phyloP scores from a whole-genome alignment of 23 red algal species.

The Agarophyton chilense region DNA sequence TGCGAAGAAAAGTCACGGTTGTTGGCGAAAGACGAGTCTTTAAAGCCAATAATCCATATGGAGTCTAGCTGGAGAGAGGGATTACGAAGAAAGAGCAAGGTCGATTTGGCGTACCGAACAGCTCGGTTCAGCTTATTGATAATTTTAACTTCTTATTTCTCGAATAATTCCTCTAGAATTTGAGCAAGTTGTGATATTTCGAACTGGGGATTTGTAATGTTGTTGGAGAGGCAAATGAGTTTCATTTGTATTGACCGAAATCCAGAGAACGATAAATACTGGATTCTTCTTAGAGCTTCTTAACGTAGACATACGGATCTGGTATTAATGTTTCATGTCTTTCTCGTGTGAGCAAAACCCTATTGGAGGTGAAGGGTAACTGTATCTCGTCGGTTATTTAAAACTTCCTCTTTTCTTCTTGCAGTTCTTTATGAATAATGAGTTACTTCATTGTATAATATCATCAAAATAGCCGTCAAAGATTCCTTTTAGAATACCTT shows the following conservation, averaged over 20 bases:
- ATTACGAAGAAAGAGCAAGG: neutral
- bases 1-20: constrained; percentile 30
- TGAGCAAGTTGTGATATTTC: constrained; percentile 49
- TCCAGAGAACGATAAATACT: neutral
- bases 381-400: constrained; percentile 27
- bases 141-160: neutral
- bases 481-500: too few species aligned
- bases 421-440: neutral
- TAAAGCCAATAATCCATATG: constrained; percentile 19
- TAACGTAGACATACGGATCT: constrained; percentile 21
- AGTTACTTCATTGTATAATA: constrained; percentile 12
- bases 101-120: neutral
- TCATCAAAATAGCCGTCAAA: constrained; percentile 47
- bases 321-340: neutral
- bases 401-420: neutral
- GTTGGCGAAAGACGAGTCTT: constrained; percentile 42
- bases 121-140: constrained; percentile 32
- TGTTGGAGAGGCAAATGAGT: constrained; percentile 45
- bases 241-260: constrained; percentile 65
- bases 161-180: constrained; percentile 22
- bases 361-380: constrained; percentile 15
- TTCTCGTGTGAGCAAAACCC: neutral
- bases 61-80: neutral
- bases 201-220: constrained; percentile 9
- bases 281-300: constrained; percentile 32